phyloP scores from a whole-genome alignment of 306 rosid genomes.

The Begonia masoniana region DNA sequence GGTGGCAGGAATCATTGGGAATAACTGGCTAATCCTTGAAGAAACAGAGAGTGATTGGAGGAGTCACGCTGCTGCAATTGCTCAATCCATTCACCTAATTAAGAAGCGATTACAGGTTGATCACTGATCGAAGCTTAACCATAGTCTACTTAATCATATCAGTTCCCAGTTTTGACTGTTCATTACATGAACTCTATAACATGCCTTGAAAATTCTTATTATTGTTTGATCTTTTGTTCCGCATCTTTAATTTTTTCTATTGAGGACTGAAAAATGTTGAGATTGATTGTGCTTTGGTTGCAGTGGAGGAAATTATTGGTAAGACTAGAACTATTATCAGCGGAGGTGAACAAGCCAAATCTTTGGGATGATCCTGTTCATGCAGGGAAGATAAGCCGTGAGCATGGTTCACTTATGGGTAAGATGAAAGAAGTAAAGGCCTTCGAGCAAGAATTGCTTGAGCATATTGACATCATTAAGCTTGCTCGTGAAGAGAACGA shows the following conservation, averaged over 20 bases:
- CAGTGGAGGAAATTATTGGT: slow-evolving; percentile 84
- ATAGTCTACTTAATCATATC: neutral
- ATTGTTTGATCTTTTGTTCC: too few relatives aligned
- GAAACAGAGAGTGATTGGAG: slow-evolving; percentile 76
- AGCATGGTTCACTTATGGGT: slow-evolving; percentile 73
- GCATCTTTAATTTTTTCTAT: too few relatives aligned
- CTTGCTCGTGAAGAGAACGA: slow-evolving; percentile 81
- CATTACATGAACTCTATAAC: too few relatives aligned
- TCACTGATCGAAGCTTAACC: neutral
- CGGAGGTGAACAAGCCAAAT: slow-evolving; percentile 50
- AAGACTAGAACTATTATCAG: slow-evolving; percentile 51
- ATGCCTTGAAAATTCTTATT: too few relatives aligned
- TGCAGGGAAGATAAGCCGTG: slow-evolving; percentile 72
- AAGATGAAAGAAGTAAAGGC: slow-evolving; percentile 75
- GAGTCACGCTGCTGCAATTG: slow-evolving; percentile 78
- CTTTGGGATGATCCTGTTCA: slow-evolving; percentile 75
- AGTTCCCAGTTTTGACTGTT: too few relatives aligned
- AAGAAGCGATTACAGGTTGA: slow-evolving; percentile 75
- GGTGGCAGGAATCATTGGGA: slow-evolving; percentile 42
- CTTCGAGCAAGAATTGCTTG: slow-evolving; percentile 69
- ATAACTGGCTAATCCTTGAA: slow-evolving; percentile 49
- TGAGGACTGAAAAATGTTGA: neutral
- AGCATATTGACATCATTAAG: slow-evolving; percentile 84
- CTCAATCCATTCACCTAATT: slow-evolving; percentile 67
- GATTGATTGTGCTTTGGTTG: neutral